Conservation (phyloP, 148 eudicot genomes). For the Rhododendron ovatum region DNA sequence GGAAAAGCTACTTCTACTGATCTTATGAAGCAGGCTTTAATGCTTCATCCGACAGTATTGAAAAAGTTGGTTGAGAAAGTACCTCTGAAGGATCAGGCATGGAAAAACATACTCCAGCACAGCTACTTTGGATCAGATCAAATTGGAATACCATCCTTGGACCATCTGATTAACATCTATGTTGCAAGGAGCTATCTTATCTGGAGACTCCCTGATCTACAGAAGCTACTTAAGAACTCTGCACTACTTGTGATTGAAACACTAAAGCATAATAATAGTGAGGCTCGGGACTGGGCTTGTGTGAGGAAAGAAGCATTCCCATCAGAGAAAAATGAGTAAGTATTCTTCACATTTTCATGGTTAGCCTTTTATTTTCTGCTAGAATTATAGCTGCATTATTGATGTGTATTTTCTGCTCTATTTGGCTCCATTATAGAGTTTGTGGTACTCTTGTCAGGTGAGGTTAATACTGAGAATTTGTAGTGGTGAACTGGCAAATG, state of each 20-base stretch:
- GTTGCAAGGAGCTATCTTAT: conserved; percentile 83
- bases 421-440: not conserved
- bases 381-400: not conserved
- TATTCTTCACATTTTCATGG: not conserved
- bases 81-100: conserved; percentile 78
- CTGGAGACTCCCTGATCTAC: conserved; percentile 96
- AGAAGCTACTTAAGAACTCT: conserved; percentile 66
- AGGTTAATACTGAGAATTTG: not conserved
- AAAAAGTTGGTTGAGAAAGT: conserved; percentile 74
- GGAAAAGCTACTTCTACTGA: conserved; percentile 55
- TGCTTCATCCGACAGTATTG: conserved; percentile 89
- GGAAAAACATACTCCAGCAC: conserved; percentile 47
- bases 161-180: conserved; percentile 80
- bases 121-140: conserved; percentile 56
- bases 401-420: not conserved
- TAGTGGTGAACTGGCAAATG: not conserved
- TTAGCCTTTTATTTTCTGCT: not conserved
- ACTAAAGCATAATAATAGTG: conserved; percentile 44
- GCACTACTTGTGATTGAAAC: conserved; percentile 61
- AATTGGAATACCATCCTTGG: conserved; percentile 66
- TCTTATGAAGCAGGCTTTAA: conserved; percentile 91
- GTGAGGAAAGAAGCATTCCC: conserved; percentile 90
- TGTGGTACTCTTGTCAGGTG: not conserved
- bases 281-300: conserved; percentile 85
- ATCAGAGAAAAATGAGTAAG: conserved; percentile 86